Conservation (phyloP, 768 basidiomycete species). For the Candolleomyces eurysporus region DNA sequence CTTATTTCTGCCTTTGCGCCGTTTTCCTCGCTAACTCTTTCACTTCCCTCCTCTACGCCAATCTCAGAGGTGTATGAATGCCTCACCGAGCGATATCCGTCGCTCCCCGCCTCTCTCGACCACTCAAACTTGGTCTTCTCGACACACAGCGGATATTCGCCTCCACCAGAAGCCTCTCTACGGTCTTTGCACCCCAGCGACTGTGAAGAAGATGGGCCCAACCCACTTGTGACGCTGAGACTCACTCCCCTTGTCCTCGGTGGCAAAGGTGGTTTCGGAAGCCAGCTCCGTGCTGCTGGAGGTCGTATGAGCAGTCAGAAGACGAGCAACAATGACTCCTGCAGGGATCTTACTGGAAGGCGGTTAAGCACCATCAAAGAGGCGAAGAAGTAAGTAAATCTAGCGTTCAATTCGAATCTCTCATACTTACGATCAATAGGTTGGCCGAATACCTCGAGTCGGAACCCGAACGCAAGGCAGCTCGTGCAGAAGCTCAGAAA, state of each 20-base stretch:
- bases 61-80: slow-evolving; percentile 29
- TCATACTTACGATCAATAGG: slow-evolving; percentile 33
- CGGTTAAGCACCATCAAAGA: slow-evolving; percentile 94
- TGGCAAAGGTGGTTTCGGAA: slow-evolving; percentile 98
- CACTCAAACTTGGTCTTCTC: slow-evolving; percentile 30
- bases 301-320: slow-evolving; percentile 97
- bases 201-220: slow-evolving; percentile 13
- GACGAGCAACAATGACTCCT: slow-evolving; percentile 93
- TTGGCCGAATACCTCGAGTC: slow-evolving; percentile 83
- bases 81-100: slow-evolving; percentile 33
- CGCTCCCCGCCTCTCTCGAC: slow-evolving; percentile 29
- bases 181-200: slow-evolving; percentile 24
- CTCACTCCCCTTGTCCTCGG: slow-evolving; percentile 76
- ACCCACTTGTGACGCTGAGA: slow-evolving; percentile 58
- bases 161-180: slow-evolving; percentile 18
- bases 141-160: slow-evolving; percentile 36
- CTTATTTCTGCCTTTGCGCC: slow-evolving; percentile 41
- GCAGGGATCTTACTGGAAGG: slow-evolving; percentile 87
- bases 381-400: slow-evolving; percentile 74
- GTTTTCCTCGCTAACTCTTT: slow-evolving; percentile 33
- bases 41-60: slow-evolving; percentile 25
- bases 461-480: slow-evolving; percentile 79
- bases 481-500: slow-evolving; percentile 71
- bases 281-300: slow-evolving; percentile 93
- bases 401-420: neutral